Base-by-base conservation (phyloP, 2,329 filamentous ascomycete species). In the Hypoxylon rubiginosum region DNA sequence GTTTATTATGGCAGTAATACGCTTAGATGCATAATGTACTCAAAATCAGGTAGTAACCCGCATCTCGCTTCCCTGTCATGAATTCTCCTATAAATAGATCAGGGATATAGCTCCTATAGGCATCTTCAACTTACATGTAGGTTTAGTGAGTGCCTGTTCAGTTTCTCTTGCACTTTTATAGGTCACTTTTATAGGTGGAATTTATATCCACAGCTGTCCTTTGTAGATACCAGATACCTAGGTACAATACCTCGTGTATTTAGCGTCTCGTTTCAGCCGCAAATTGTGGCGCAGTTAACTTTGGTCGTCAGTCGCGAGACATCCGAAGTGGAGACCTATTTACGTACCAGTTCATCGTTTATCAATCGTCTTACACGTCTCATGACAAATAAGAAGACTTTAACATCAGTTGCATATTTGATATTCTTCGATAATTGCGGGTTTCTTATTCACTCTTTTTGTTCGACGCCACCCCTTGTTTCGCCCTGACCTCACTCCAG, bases 221-320 rank as follows among this genome's bases (percentile, higher is more conserved):
- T 50, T 7, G 32, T 49, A 49, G 4, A 28, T 34, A 34, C 28
- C n/a, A n/a, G n/a, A n/a, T 50, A 17, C n/a, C 17, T 45, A 45
- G 19, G 41, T 39, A 15, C 34, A 39, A 15, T 39, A 39, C 11
- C 13, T 11, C n/a, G 39, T 19, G 19, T 6, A 19, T 34, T 19
- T 43, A 48, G 28, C 10, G 49, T 21, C 17, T 21, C 11, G 54
- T 55, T 52, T 63, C 62, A 66, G 59, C 63, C 55, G 53, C 34
- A 60, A 46, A 39, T 50, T 68, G 72, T 73, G 72, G 72, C 72
- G 71, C 66, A 73, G 71, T 49, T 30, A 10, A 17, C 17, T 5
- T 10, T 5, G n/a, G 36, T 50, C 19, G 46, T 58, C 52, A 58
- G 53, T 66, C 55, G 50, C 62, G 52, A 56, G 49, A 58, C 46